Evolutionary conservation across 805 yeast species (phyloP), one percentile per base, ranked within the genome.

Genomic region (Ogataea minuta): DNA sequence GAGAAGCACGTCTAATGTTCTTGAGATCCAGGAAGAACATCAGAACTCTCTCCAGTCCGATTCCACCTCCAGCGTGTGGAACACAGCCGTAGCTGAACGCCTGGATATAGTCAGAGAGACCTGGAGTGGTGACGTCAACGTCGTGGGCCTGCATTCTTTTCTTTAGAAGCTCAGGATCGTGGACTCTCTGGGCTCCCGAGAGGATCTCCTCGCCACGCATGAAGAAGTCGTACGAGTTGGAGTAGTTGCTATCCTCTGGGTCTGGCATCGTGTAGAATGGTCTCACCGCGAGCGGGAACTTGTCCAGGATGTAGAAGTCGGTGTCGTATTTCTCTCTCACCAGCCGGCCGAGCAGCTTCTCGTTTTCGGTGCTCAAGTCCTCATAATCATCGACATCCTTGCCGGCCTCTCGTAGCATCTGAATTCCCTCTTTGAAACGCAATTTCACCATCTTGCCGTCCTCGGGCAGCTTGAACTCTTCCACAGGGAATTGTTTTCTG

Each of bases 201-300:
- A 93, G 71, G 57, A 93, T 93, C 71, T 93, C 99, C 72, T 93
- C 99, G 63, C 99, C 99, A 73, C 99, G 84, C 99, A 93, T 93
- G 77, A 93, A 93, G 82, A 93, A 93, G 71, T 93, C 99, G 63
- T 91, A 93, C 14, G 98, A 91, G 79, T 93, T 93, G 49, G 98
- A 90, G 71, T 90, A 90, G 54, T 83, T 76, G 49, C 95, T 79
- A 69, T 93, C 90, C 58, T 79, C 83, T 13, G 98, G 76, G 64
- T 89, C 96, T 47, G 99, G 98, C 99, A 93, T 93, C 34, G 99
- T 93, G 77, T 93, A 93, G 78, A 93, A 93, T 43, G 99, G 99
- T 74, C 99, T 83, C 40, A 90, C 78, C 21, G 87, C 93, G 60
- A 89, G 74, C 57, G 99, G 99, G 86, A 93, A 93, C 68, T 93